Base-by-base conservation (phyloP, 345 rosid species). In the Salix dunnii region DNA sequence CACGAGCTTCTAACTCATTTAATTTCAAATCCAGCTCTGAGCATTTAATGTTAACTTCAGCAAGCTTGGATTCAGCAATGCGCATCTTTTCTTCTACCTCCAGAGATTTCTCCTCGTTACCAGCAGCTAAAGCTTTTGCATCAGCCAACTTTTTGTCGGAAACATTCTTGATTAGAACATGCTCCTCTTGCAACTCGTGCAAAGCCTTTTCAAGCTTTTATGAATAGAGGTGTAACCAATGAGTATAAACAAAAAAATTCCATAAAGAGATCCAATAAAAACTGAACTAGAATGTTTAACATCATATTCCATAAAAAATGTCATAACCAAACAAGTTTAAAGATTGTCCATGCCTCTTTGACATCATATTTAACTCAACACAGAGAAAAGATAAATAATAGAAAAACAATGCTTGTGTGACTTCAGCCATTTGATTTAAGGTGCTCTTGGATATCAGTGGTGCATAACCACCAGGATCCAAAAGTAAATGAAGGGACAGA, bases 121-220 rank as follows among this genome's bases (percentile, higher is more conserved):
- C 90, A 78, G 63, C 77, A 81, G 88, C 86, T 77, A 95, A 83
- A 76, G 85, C 84, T 74, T 84, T 82, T 20, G 92, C 96, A 81
- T 90, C 88, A 77, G 89, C 80, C 86, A 91, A 68, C 75, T 84
- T 91, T 75, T 81, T 82, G 81, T 91, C 92, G 58, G 93, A 89
- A 84, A 81, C 86, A 73, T 78, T 73, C 88, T 89, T 88, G 70
- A 86, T 80, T 76, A 61, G 87, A 55, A 66, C 70, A 81, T 73
- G 89, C 79, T 89, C 91, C 78, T 80, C 85, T 80, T 82, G 87
- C 81, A 84, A 72, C 71, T 85, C 86, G 21, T 76, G 84, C 75
- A 91, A 76, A 73, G 91, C 90, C 80, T 84, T 93, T 72, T 91
- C 92, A 81, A 95, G 97, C 99, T 93, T 81, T 80, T 79, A 2